Percentiles rank a stretch among this genome's conserved stretches.
Conservation (phyloP, 371 early-diverging fungal genomes). For the Rhizopus sp. region DNA sequence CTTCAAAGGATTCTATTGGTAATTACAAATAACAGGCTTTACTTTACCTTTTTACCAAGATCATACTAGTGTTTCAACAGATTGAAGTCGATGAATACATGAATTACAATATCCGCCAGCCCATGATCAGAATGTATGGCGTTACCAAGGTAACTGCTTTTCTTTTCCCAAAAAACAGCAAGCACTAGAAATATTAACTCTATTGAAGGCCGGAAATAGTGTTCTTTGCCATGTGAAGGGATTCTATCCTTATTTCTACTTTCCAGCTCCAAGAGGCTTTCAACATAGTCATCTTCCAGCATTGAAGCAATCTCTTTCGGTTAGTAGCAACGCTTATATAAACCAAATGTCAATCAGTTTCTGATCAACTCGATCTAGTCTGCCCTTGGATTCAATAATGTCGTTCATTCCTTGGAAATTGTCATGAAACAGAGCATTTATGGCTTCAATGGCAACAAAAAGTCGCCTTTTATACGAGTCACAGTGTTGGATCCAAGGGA, state of each 20-base stretch:
- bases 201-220: constrained; percentile 66
- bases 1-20: constrained; percentile 38
- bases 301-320: constrained; percentile 63
- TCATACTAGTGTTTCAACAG: constrained; percentile 83
- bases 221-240: constrained; percentile 92
- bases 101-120: constrained; percentile 41
- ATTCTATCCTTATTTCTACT: constrained; percentile 96
- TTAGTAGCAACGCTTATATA: constrained; percentile 26
- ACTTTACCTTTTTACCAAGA: neutral
- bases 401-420: constrained; percentile 63
- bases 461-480: constrained; percentile 72
- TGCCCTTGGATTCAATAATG: constrained; percentile 27
- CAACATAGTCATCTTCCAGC: constrained; percentile 58
- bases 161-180: neutral
- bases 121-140: constrained; percentile 86
- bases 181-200: constrained; percentile 1
- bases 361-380: constrained; percentile 13
- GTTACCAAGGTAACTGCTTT: constrained; percentile 73
- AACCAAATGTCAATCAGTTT: neutral
- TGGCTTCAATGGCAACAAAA: constrained; percentile 78
- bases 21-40: neutral
- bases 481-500: constrained; percentile 62
- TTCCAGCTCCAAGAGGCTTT: constrained; percentile 86
- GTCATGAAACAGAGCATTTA: constrained; percentile 77
- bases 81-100: constrained; percentile 89